Percentiles rank a stretch among this genome's conserved stretches.
Evolutionary conservation across 306 rosid genomes (phyloP).

Genomic region (Oemleria cerasiformis): DNA sequence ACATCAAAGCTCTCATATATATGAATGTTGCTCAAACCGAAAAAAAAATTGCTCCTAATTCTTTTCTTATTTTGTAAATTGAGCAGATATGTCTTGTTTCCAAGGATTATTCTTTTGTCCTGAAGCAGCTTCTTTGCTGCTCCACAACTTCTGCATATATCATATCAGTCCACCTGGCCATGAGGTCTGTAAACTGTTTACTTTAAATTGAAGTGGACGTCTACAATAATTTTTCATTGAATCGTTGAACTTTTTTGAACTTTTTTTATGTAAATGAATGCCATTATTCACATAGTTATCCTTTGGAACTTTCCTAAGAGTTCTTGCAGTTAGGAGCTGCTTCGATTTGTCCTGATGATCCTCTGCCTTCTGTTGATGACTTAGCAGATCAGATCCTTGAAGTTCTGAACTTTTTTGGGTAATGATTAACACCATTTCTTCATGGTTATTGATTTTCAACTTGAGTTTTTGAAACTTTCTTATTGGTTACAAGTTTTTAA

Average conservation of each 20-base stretch:
- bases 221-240: neutral
- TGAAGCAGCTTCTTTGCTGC: constrained; percentile 89
- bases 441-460: neutral
- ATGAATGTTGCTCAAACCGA: neutral
- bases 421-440: constrained; percentile 8
- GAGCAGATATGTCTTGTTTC: constrained; percentile 83
- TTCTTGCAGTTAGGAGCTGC: constrained; percentile 98
- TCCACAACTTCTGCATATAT: constrained; percentile 92
- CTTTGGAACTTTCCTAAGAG: constrained; percentile 70
- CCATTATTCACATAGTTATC: constrained; percentile 56
- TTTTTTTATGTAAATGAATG: constrained; percentile 26
- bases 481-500: no score
- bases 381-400: constrained; percentile 84
- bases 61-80: constrained; percentile 8
- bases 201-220: constrained; percentile 22
- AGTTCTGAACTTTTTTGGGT: constrained; percentile 82
- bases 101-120: constrained; percentile 94
- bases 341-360: constrained; percentile 58
- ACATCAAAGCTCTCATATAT: neutral
- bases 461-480: neutral
- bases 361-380: constrained; percentile 71
- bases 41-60: constrained; percentile 3
- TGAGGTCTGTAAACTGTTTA: constrained; percentile 65
- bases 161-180: constrained; percentile 97
- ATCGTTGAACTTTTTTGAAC: neutral